A percentile compares a stretch with the other conserved stretches of the same genome.
phyloP scores from a whole-genome alignment of 1,284 basidiomycete species.

The Lignosus rhinocerotis region DNA sequence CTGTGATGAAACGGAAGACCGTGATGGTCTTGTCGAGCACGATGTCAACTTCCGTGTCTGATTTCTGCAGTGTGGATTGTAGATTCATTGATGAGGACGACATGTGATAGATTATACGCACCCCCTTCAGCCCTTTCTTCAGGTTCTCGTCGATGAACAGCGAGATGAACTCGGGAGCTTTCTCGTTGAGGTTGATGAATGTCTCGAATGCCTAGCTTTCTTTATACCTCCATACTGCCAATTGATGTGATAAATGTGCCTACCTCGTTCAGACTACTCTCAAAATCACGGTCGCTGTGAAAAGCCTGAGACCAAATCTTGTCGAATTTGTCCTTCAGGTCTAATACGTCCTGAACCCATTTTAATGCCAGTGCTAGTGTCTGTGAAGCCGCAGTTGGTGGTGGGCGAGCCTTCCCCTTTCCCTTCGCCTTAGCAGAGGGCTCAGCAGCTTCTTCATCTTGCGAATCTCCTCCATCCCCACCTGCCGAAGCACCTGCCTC shows the following conservation, averaged over 20 bases:
- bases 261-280: constrained; percentile 88
- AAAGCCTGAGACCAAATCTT: constrained; percentile 74
- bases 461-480: constrained; percentile 35
- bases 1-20: constrained; percentile 91
- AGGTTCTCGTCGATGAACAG: constrained; percentile 97
- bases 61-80: constrained; percentile 64
- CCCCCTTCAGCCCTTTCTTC: constrained; percentile 93
- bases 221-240: neutral
- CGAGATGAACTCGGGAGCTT: constrained; percentile 93
- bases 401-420: constrained; percentile 57
- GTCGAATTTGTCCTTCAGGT: constrained; percentile 92
- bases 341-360: constrained; percentile 94
- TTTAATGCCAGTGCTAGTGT: constrained; percentile 68
- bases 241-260: constrained; percentile 15
- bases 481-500: constrained; percentile 38
- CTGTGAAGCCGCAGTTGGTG: constrained; percentile 42
- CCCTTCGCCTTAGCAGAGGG: constrained; percentile 52
- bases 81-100: neutral
- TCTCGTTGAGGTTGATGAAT: constrained; percentile 89
- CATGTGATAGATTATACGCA: constrained; percentile 44
- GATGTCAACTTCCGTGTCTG: constrained; percentile 87
- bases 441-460: constrained; percentile 42
- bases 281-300: constrained; percentile 74
- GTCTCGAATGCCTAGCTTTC: constrained; percentile 80
- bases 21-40: constrained; percentile 95